Conservation (phyloP, 2,329 filamentous ascomycete genomes). For the Xylariaceae sp. region DNA sequence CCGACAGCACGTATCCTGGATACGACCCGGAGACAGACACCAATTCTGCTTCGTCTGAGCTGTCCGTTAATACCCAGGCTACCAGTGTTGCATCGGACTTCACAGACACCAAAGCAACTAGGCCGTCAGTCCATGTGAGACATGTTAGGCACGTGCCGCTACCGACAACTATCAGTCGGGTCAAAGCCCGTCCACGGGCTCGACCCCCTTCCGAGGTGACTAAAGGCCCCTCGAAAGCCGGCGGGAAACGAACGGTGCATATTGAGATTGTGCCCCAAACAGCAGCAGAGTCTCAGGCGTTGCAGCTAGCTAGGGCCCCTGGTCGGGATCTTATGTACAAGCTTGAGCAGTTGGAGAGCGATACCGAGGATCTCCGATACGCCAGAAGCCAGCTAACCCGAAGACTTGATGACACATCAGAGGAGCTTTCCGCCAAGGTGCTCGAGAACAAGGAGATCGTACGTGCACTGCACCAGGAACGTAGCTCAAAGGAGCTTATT, state of each 20-base stretch:
- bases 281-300: slow-evolving; percentile 30
- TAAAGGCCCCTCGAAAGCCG: slow-evolving; percentile 33
- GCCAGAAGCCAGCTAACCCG: slow-evolving; percentile 39
- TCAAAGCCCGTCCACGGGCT: slow-evolving; percentile 35
- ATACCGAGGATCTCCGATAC: slow-evolving; percentile 41
- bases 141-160: slow-evolving; percentile 39
- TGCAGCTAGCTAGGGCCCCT: slow-evolving; percentile 36
- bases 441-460: slow-evolving; percentile 41
- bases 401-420: slow-evolving; percentile 40
- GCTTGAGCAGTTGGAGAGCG: slow-evolving; percentile 46
- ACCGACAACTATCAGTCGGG: slow-evolving; percentile 29
- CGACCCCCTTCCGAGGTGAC: slow-evolving; percentile 33
- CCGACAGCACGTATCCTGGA: slow-evolving; percentile 36
- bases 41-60: slow-evolving; percentile 44
- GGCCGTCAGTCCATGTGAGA: slow-evolving; percentile 35
- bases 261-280: slow-evolving; percentile 38
- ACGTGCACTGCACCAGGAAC: slow-evolving; percentile 38
- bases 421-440: slow-evolving; percentile 37
- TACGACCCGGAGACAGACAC: slow-evolving; percentile 45
- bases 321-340: slow-evolving; percentile 42
- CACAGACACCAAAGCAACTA: slow-evolving; percentile 29
- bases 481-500: slow-evolving; percentile 42
- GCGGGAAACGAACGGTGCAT: slow-evolving; percentile 39
- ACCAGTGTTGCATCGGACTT: slow-evolving; percentile 45
- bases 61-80: slow-evolving; percentile 47